Percentiles rank a stretch among this genome's conserved stretches.
Conservation (phyloP, 495 filamentous ascomycete species). For the Margaritispora aquatica region DNA sequence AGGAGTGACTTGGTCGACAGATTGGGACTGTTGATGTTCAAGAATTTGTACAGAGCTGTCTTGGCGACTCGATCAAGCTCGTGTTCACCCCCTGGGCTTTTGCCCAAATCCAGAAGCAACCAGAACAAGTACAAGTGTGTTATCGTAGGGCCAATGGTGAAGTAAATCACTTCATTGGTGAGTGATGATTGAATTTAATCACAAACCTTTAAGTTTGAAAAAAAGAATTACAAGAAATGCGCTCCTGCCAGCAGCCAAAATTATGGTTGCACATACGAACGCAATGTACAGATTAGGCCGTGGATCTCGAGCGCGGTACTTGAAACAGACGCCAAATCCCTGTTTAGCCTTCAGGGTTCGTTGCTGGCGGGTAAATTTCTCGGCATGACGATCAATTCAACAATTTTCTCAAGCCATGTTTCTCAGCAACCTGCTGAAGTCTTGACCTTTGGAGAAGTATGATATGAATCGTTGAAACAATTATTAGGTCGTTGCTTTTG, state of each 20-base stretch:
- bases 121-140: slow-evolving; percentile 3
- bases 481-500: too few species aligned
- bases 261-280: neutral
- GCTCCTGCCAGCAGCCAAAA: neutral
- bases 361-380: neutral
- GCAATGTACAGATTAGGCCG: neutral
- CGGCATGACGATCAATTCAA: neutral
- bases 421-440: too few species aligned
- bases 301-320: neutral
- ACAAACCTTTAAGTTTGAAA: neutral
- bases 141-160: neutral
- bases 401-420: neutral
- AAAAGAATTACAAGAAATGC: neutral
- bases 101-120: slow-evolving; percentile 14
- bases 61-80: slow-evolving; percentile 14
- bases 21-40: slow-evolving; percentile 1
- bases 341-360: neutral
- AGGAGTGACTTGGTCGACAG: neutral
- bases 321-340: slow-evolving; percentile 4
- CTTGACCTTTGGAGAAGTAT: too few species aligned
- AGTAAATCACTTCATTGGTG: neutral
- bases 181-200: neutral
- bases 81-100: slow-evolving; percentile 19
- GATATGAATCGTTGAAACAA: too few species aligned
- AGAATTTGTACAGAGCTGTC: slow-evolving; percentile 1